Base-by-base conservation (phyloP, 1,284 basidiomycete genomes). In the Apiotrichum akiyoshidainum region DNA sequence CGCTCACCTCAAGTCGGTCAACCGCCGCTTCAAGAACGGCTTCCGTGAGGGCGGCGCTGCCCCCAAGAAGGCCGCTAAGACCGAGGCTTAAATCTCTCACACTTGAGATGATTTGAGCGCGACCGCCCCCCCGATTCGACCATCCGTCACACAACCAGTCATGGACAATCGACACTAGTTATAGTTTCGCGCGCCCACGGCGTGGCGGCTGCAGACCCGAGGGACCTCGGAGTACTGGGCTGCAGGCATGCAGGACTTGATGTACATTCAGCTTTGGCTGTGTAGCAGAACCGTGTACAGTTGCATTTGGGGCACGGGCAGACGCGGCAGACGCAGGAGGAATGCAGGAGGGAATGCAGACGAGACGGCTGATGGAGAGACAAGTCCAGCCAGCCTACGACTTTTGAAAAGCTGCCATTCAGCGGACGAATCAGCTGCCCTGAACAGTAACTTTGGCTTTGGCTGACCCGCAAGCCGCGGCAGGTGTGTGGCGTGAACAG, bases 21-120 rank as follows among this genome's bases (percentile, higher is more conserved):
- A 87, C 68, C 86, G 90, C 76, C 85, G 90, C 72, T 95, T 95
- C 87, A 98, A 98, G 89, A 98, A 98, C 79, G 95, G 94, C 61
- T 77, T 69, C 77, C 89, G 90, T 77, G 91, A 93, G 82, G 91
- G 92, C 79, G 61, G 73, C 47, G 81, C 81, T 57, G 74, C 75
- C 71, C 80, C 80, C 76, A 82, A 81, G 78, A 67, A 70, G 71
- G 80, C 80, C 77, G 63, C 77, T 54, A 55, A 58, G 42, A 65
- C 67, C 57, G 70, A 73, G 63, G 74, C 76, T 68, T 74, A 72
- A 72, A 61, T 57, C 47, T 46, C 44, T 54, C 41, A 19, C 8
- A 7, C 2, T 14, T 41, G 41, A 45, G 31, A 37, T 44, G 42
- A 44, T 44, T 44, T 44, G 19, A 44, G 40, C 14, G 17, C 17